phyloP scores from a whole-genome alignment of 2,329 filamentous ascomycete genomes.

The Teratosphaeriaceae sp. region DNA sequence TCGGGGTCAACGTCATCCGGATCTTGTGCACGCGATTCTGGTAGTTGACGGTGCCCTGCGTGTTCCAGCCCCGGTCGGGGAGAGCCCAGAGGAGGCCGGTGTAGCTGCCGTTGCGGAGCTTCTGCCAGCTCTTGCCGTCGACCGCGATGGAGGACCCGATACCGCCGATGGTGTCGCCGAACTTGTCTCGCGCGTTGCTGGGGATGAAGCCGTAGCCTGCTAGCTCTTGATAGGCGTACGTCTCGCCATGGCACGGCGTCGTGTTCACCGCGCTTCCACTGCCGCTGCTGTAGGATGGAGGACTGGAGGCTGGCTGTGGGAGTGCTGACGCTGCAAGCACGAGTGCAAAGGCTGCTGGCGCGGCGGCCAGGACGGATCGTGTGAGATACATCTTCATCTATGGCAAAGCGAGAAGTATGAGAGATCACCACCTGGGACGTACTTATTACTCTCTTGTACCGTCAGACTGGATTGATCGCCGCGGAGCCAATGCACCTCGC shows the following conservation, averaged over 20 bases:
- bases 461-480: too few relatives aligned
- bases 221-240: slow-evolving; percentile 59
- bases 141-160: slow-evolving; percentile 61
- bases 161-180: slow-evolving; percentile 62
- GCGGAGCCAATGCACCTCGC: too few relatives aligned
- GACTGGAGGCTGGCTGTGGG: not conserved
- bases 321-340: not conserved
- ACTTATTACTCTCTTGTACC: too few relatives aligned
- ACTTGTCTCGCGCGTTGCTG: slow-evolving; percentile 55
- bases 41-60: slow-evolving; percentile 57
- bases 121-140: slow-evolving; percentile 53
- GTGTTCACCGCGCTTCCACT: not conserved
- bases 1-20: slow-evolving; percentile 51
- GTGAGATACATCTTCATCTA: slow-evolving; percentile 1
- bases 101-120: slow-evolving; percentile 45
- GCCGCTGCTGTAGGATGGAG: not conserved
- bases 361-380: not conserved
- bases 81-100: slow-evolving; percentile 56
- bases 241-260: slow-evolving; percentile 52
- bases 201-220: slow-evolving; percentile 60
- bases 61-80: slow-evolving; percentile 61
- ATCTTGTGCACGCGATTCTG: slow-evolving; percentile 65
- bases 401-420: too few relatives aligned
- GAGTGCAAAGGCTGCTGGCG: too few relatives aligned
- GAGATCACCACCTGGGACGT: too few relatives aligned